These are phyloP conservation scores for Oxalis stricta DNA, from an alignment of 441 rosid genomes.

Conservation along the genomic window DNA sequence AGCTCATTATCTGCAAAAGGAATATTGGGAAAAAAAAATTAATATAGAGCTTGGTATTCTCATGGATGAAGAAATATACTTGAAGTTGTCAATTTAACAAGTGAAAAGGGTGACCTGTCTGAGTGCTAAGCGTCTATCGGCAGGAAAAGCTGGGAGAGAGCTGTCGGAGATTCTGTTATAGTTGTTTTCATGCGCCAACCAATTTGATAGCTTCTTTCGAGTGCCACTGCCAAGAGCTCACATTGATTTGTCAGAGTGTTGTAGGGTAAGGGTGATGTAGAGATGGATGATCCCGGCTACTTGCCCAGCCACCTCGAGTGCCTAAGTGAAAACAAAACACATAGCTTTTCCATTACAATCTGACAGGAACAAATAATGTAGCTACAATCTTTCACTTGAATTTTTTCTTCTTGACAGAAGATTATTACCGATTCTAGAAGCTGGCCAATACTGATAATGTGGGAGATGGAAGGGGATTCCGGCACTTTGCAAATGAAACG, in stretches of 20 bases:
- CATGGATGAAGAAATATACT: background rate
- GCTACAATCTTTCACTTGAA: too few relatives aligned
- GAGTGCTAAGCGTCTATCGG: slow-evolving; percentile 14
- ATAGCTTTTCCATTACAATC: background rate
- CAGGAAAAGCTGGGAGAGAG: slow-evolving; percentile 12
- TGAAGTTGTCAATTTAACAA: background rate
- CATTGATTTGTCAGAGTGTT: slow-evolving; percentile 71
- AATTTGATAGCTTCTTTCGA: slow-evolving; percentile 74
- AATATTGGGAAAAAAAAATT: background rate
- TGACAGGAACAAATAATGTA: background rate
- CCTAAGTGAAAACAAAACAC: slow-evolving; percentile 32
- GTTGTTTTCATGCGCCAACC: slow-evolving; percentile 67
- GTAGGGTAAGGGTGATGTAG: slow-evolving; percentile 80
- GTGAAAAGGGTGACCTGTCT: slow-evolving; percentile 23
- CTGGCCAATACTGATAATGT: slow-evolving; percentile 73
- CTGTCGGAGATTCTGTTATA: slow-evolving; percentile 17
- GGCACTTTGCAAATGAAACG: slow-evolving; percentile 48
- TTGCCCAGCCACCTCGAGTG: slow-evolving; percentile 90
- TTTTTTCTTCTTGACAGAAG: too few relatives aligned
- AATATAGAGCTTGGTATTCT: background rate
- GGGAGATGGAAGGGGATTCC: slow-evolving; percentile 52
- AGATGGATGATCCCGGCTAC: slow-evolving; percentile 69
- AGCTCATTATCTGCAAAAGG: slow-evolving; percentile 13
- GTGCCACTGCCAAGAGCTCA: slow-evolving; percentile 74
- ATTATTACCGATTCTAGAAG: slow-evolving; percentile 78